Evolutionary conservation across 345 rosid species (phyloP).

Genomic region (Angophora floribunda): DNA sequence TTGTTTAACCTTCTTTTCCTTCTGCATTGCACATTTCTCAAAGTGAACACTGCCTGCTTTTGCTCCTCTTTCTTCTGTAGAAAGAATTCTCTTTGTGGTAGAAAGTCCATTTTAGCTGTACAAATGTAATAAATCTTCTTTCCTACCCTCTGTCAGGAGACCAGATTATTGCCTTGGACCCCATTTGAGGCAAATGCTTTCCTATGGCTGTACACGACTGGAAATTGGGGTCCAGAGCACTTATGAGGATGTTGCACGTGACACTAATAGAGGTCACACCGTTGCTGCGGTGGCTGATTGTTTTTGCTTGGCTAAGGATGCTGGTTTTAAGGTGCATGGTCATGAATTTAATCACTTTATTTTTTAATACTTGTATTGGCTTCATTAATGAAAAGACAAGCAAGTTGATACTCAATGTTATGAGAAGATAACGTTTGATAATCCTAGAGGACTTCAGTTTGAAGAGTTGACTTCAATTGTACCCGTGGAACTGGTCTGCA

Average conservation of each 20-base stretch:
- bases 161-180: conserved; percentile 99
- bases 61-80: background rate
- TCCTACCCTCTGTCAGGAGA: conserved; percentile 45
- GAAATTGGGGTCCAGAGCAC: conserved; percentile 99
- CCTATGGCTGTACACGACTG: conserved; percentile 90
- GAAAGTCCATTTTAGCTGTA: background rate
- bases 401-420: background rate
- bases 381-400: background rate
- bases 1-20: background rate
- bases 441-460: background rate
- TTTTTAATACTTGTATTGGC: background rate
- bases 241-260: conserved; percentile 97
- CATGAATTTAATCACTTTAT: background rate
- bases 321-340: conserved; percentile 83
- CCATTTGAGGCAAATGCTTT: conserved; percentile 93
- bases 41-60: background rate
- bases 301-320: conserved; percentile 95
- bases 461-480: background rate
- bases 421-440: background rate
- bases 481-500: background rate
- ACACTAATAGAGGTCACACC: conserved; percentile 96
- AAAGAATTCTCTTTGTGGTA: background rate
- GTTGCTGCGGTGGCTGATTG: conserved; percentile 99
- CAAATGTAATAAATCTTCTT: background rate
- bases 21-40: background rate